Evolutionary conservation across 441 rosid species (phyloP).

Genomic region (Eruca vesicaria): DNA sequence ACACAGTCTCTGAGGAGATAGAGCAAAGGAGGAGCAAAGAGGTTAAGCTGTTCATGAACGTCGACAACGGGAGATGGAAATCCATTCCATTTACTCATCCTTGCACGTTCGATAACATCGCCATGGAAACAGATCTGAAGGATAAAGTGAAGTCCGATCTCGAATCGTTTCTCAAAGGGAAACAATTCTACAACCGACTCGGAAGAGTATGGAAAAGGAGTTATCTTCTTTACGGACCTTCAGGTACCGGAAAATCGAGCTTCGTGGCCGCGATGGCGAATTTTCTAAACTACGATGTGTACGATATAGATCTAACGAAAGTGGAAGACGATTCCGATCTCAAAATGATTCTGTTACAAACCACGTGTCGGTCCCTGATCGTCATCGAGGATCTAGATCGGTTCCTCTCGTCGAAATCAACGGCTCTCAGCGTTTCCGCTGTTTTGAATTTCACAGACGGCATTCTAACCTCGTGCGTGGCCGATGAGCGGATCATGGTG

Average conservation of each 20-base stretch:
- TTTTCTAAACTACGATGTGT: slow-evolving; percentile 69
- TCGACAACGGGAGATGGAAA: slow-evolving; percentile 59
- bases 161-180: slow-evolving; percentile 63
- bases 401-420: slow-evolving; percentile 48
- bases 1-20: slow-evolving; percentile 65
- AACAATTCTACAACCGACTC: slow-evolving; percentile 67
- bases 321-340: slow-evolving; percentile 69
- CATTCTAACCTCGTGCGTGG: slow-evolving; percentile 47
- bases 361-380: slow-evolving; percentile 57
- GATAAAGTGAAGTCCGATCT: slow-evolving; percentile 71
- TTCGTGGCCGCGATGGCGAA: slow-evolving; percentile 92
- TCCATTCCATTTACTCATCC: slow-evolving; percentile 67
- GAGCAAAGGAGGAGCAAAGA: slow-evolving; percentile 55
- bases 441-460: slow-evolving; percentile 55
- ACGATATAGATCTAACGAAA: slow-evolving; percentile 76
- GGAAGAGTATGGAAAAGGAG: slow-evolving; percentile 95
- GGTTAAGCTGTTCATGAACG: slow-evolving; percentile 59
- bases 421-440: slow-evolving; percentile 39
- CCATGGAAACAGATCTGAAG: slow-evolving; percentile 79
- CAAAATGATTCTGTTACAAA: slow-evolving; percentile 61
- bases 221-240: slow-evolving; percentile 75
- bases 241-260: slow-evolving; percentile 95
- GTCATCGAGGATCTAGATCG: slow-evolving; percentile 87
- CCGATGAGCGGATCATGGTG: slow-evolving; percentile 55
- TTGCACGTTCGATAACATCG: slow-evolving; percentile 65